A percentile compares a stretch with the other conserved stretches of the same genome.
Conservation (phyloP, 1,284 basidiomycete species). For the Cryptococcus sp. region DNA sequence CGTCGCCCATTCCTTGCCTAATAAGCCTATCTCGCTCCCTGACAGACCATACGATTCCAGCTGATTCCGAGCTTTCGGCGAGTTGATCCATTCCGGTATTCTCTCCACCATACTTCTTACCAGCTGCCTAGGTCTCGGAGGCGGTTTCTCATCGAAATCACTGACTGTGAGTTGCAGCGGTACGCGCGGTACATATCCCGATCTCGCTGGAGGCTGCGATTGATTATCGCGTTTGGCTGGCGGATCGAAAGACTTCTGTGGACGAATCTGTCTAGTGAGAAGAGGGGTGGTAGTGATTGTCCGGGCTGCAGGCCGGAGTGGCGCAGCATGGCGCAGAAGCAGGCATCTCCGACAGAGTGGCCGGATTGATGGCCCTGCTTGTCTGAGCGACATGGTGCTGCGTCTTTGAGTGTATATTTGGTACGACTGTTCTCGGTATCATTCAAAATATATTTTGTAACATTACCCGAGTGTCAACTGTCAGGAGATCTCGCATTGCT, state of each 20-base stretch:
- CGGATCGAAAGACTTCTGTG: background rate
- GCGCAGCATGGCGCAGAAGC: background rate
- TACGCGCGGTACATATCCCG: background rate
- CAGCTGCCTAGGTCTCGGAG: constrained; percentile 14
- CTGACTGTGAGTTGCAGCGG: constrained; percentile 11
- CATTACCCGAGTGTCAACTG: too few species aligned
- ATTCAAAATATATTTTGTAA: background rate
- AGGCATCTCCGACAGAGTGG: constrained; percentile 10
- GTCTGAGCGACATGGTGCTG: constrained; percentile 8
- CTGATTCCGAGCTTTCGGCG: constrained; percentile 23
- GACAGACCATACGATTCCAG: constrained; percentile 33
- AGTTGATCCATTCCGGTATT: constrained; percentile 31
- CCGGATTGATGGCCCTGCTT: constrained; percentile 9
- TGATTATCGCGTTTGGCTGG: too few species aligned
- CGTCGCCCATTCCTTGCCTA: constrained; percentile 15
- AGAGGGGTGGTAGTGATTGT: background rate
- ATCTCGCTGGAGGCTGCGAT: too few species aligned
- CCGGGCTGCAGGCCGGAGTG: background rate
- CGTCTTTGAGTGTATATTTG: too few species aligned
- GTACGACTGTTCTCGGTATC: background rate
- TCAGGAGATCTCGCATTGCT: too few species aligned
- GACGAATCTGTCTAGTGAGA: background rate
- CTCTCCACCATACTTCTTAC: constrained; percentile 22
- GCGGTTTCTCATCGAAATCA: constrained; percentile 20
- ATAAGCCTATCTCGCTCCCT: background rate